Base-by-base conservation (phyloP, 2,329 filamentous ascomycete genomes). In the Lasiodiplodia theobromae region DNA sequence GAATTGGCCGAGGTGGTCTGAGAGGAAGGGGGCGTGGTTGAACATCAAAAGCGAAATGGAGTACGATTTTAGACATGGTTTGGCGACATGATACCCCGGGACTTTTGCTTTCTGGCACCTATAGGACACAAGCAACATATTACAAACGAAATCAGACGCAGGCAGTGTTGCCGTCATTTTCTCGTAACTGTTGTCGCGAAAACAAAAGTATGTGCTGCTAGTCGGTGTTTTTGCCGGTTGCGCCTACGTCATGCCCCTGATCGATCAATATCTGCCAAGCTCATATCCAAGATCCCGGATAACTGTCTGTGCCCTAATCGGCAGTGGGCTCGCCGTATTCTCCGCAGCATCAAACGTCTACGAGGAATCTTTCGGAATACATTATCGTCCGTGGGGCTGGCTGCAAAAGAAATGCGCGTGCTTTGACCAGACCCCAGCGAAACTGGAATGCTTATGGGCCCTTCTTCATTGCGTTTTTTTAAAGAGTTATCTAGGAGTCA, bases 61-160 rank as follows among this genome's bases (percentile, higher is more conserved):
- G 23, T n/a, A 52, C 31, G 60, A 49, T 38, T 11, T 52, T 18
- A 28, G 31, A 21, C 51, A 64, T 34, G 60, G 60, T 52, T 64
- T 64, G 60, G 60, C 31, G 47, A 31, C 60, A 64, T 64, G 60
- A 64, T 64, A 64, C 60, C 60, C 60, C 18, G n/a, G 47, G 47
- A 21, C 18, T 64, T 38, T 52, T 31, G 28, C 60, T 64, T 64
- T 38, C 40, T 49, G 8, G 25, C 58, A 51, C 40, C 2, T 37
- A 47, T 31, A 62, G 40, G 49, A 25, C 18, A 49, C 58, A 37
- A 47, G 37, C 53, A 56, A 37, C 31, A 18, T n/a, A 21, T n/a
- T 37, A n/a, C 53, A n/a, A 37, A 3, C 14, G 31, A 34, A 3
- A 44, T 8, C 16, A 47, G 8, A 5, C 31, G 8, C 31, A 10